Conservation (phyloP, 2,329 filamentous ascomycete species). For the Arthrinium puccinioides region DNA sequence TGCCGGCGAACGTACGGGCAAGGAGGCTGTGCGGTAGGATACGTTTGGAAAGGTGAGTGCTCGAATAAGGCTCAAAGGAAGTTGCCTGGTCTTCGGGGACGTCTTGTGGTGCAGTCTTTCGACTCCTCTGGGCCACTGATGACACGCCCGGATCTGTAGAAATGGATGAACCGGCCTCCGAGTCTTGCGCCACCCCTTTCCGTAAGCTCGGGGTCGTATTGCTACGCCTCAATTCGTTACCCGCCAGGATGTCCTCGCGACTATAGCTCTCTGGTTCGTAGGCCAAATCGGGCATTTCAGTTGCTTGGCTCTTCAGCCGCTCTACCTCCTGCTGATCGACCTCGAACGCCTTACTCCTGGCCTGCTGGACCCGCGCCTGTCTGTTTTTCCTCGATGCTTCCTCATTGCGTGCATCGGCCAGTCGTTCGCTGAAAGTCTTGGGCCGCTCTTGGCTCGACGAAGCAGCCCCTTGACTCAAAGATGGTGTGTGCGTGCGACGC, state of each 20-base stretch:
- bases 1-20: slow-evolving; percentile 68
- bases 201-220: slow-evolving; percentile 31
- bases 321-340: slow-evolving; percentile 53
- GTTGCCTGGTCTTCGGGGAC: slow-evolving; percentile 43
- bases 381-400: slow-evolving; percentile 44
- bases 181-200: slow-evolving; percentile 11
- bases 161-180: slow-evolving; percentile 9
- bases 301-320: slow-evolving; percentile 48
- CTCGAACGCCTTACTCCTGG: slow-evolving; percentile 49
- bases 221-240: slow-evolving; percentile 31
- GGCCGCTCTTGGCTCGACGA: slow-evolving; percentile 29
- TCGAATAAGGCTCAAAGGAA: slow-evolving; percentile 80
- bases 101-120: slow-evolving; percentile 23
- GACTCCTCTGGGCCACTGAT: slow-evolving; percentile 14
- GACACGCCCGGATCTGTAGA: slow-evolving; percentile 5
- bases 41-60: slow-evolving; percentile 73
- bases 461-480: slow-evolving; percentile 16
- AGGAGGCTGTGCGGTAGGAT: slow-evolving; percentile 77
- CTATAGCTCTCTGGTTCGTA: slow-evolving; percentile 46
- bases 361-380: slow-evolving; percentile 42
- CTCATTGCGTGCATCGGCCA: slow-evolving; percentile 61
- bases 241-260: slow-evolving; percentile 53
- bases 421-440: slow-evolving; percentile 73
- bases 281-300: slow-evolving; percentile 43
- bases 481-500: slow-evolving; percentile 33